Evolutionary conservation across 1,139 yeast species (phyloP).

Genomic region (Candida buenavistaensis): DNA sequence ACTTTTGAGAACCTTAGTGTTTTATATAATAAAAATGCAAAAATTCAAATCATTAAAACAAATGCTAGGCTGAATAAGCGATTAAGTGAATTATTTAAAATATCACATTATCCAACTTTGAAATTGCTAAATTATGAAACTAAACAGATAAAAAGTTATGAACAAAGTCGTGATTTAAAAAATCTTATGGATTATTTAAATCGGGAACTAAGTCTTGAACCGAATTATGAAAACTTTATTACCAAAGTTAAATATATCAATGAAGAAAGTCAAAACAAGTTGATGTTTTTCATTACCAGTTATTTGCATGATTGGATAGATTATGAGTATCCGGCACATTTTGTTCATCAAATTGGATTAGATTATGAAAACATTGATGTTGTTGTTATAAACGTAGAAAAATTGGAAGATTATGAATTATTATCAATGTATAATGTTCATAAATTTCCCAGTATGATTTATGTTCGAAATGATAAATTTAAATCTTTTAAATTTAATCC

Average conservation of each 20-base stretch:
- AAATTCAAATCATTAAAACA: slow-evolving; percentile 32
- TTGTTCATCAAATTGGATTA: slow-evolving; percentile 30
- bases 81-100: slow-evolving; percentile 26
- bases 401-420: slow-evolving; percentile 19
- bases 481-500: slow-evolving; percentile 25
- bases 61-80: slow-evolving; percentile 26
- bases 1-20: slow-evolving; percentile 33
- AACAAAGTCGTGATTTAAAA: slow-evolving; percentile 23
- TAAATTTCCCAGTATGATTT: slow-evolving; percentile 36
- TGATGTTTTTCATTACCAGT: slow-evolving; percentile 29
- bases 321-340: slow-evolving; percentile 35
- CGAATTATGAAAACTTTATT: slow-evolving; percentile 21
- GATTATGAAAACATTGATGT: slow-evolving; percentile 18
- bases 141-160: slow-evolving; percentile 26
- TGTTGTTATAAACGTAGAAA: slow-evolving; percentile 28
- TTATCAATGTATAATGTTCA: slow-evolving; percentile 27
- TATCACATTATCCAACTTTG: slow-evolving; percentile 34
- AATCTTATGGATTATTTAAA: slow-evolving; percentile 18
- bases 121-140: slow-evolving; percentile 29
- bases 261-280: slow-evolving; percentile 12
- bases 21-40: slow-evolving; percentile 21
- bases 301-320: slow-evolving; percentile 32
- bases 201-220: slow-evolving; percentile 12
- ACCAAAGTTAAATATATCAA: slow-evolving; percentile 14
- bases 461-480: slow-evolving; percentile 22